These are phyloP conservation scores for Cicer bijugum DNA, from an alignment of 306 rosid species.

Conservation along the genomic window DNA sequence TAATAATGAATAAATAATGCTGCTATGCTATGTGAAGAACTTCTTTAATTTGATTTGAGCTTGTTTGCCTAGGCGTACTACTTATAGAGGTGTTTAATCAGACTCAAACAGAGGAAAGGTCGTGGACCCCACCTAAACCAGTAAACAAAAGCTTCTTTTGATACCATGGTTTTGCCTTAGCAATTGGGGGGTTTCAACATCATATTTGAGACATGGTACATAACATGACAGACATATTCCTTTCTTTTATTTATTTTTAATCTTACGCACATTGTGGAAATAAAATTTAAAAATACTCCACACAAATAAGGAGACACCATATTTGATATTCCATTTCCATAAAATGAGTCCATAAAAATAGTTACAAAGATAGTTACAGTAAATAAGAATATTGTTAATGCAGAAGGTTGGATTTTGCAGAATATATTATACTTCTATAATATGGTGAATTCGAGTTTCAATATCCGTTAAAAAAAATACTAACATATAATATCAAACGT, in stretches of 20 bases:
- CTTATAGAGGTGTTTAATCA: constrained; percentile 57
- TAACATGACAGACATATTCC: no score
- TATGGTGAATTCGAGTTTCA: rapidly evolving
- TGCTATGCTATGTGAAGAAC: constrained; percentile 47
- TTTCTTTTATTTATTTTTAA: not conserved
- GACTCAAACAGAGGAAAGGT: constrained; percentile 56
- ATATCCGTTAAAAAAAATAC: no score
- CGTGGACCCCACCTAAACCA: constrained; percentile 49
- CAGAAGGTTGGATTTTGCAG: no score
- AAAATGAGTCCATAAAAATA: no score
- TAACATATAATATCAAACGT: no score
- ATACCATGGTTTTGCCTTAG: constrained; percentile 23
- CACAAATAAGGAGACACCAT: no score
- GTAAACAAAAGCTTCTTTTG: constrained; percentile 37
- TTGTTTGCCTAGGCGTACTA: constrained; percentile 39
- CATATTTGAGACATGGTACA: no score
- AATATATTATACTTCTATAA: no score
- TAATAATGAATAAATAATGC: constrained; percentile 44
- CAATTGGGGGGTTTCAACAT: no score
- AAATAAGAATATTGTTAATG: no score
- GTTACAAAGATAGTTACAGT: no score
- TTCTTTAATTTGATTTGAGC: constrained; percentile 49
- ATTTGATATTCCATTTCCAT: no score
- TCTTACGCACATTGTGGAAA: not conserved
- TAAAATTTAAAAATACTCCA: not conserved